Evolutionary conservation across 768 basidiomycete species (phyloP).

Genomic region (Ephemerocybe angulata): DNA sequence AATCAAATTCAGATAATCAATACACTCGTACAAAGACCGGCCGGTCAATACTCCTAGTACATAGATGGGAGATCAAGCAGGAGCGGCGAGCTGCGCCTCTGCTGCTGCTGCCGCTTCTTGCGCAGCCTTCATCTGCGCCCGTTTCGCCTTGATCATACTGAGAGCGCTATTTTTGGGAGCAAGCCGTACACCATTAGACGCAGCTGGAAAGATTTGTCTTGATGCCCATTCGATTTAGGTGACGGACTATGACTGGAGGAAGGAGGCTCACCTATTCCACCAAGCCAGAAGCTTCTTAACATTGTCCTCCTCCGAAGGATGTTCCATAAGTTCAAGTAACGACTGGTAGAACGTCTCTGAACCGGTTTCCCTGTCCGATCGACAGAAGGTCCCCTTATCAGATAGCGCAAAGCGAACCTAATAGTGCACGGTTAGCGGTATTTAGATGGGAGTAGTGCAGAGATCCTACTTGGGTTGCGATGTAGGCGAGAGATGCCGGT

Average conservation of each 20-base stretch:
- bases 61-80: no score
- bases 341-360: background rate
- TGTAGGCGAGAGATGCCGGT: background rate
- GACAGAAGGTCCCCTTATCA: background rate
- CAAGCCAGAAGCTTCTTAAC: background rate
- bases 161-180: background rate
- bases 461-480: background rate
- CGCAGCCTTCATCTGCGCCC: background rate
- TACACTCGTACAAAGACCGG: no score
- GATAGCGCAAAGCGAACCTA: background rate
- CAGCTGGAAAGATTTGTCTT: background rate
- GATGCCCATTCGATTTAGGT: no score
- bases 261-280: background rate
- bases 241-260: no score
- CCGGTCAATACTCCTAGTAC: no score
- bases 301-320: no score
- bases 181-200: background rate
- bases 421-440: background rate
- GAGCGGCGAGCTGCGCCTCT: no score
- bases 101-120: no score
- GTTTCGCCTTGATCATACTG: background rate
- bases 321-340: background rate
- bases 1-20: no score
- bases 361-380: background rate
- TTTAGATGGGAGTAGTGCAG: background rate